Base-by-base conservation (phyloP, 306 rosid genomes). In the Sicyos edulis region DNA sequence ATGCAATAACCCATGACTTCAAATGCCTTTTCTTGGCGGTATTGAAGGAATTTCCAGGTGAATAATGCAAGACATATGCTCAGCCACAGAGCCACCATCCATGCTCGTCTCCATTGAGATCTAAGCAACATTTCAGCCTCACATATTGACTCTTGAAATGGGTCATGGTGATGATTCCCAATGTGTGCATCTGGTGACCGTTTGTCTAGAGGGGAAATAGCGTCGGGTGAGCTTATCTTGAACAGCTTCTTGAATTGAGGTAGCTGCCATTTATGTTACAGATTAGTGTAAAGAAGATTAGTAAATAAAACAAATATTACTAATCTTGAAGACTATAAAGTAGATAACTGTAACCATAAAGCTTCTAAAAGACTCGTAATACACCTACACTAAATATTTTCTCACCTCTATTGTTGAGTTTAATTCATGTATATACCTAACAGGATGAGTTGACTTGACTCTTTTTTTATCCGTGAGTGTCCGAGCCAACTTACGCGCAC, bases 1-100 rank as follows among this genome's bases (percentile, higher is more conserved):
- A 92, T 74, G 69, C 96, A 92, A 44, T 89, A 88, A n/a, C 97
- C 96, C 95, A 92, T 88, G 10, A 92, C 91, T 82, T 88, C 82
- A 79, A 89, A 89, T 1, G 91, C 92, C 50, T 83, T 60, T 75
- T 88, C 82, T 6, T 79, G 75, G 1, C 86, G 64, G 22, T 89
- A 92, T 26, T 92, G 91, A 54, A 78, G 56, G 79, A 92, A 92
- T 82, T 92, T 92, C 96, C 95, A 89, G 6, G 80, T 71, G 79
- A 92, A 92, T 0, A 92, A 81, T 47, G 74, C 84, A 53, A 56
- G 16, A 22, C 92, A 85, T 5, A 74, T 77, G 56, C 76, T 45
- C 69, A 92, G 4, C 96, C 96, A 92, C 15, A 89, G 11, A n/a
- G 76, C 50, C 58, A 89, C 75, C 74, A 88, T 72, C 97, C 95